Conservation (phyloP, 768 basidiomycete species). For the Obba rivulosa region DNA sequence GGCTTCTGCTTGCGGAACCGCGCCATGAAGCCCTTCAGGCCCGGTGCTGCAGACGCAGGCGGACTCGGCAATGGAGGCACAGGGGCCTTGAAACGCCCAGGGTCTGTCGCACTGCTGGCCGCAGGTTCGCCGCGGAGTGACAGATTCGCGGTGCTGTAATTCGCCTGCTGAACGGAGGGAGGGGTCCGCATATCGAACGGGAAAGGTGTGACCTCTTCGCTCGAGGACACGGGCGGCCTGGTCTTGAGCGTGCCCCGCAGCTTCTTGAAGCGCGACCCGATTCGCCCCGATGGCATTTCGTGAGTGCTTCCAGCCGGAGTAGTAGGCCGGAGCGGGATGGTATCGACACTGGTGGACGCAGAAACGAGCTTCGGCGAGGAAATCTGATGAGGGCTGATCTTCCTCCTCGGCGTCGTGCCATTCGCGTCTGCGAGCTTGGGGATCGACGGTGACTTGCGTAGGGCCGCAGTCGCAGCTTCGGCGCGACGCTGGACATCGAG, state of each 20-base stretch:
- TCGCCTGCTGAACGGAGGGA: slow-evolving; percentile 30
- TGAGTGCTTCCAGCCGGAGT: slow-evolving; percentile 12
- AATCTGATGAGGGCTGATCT: slow-evolving; percentile 33
- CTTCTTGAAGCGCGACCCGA: slow-evolving; percentile 70
- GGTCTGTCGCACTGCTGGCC: slow-evolving; percentile 43
- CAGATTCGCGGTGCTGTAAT: slow-evolving; percentile 23
- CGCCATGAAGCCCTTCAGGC: slow-evolving; percentile 77
- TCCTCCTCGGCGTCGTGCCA: slow-evolving; percentile 21
- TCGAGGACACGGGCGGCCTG: slow-evolving; percentile 39
- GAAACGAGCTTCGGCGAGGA: slow-evolving; percentile 36
- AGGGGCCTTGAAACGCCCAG: slow-evolving; percentile 47
- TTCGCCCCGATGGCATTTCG: slow-evolving; percentile 37
- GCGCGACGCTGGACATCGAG: slow-evolving; percentile 64
- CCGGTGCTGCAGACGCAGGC: slow-evolving; percentile 68
- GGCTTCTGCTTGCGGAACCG: slow-evolving; percentile 51
- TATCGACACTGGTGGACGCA: slow-evolving; percentile 33
- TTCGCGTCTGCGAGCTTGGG: slow-evolving; percentile 23
- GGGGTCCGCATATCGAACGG: slow-evolving; percentile 39
- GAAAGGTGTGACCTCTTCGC: slow-evolving; percentile 46
- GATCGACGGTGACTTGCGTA: slow-evolving; percentile 36
- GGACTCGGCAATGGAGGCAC: slow-evolving; percentile 41
- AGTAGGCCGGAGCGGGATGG: slow-evolving; percentile 23
- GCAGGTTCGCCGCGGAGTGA: slow-evolving; percentile 23
- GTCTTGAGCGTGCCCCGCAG: slow-evolving; percentile 64
- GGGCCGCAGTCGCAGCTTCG: slow-evolving; percentile 45